Evolutionary conservation across 345 rosid species (phyloP), one percentile per base, ranked within the genome.

Genomic region (Bruguiera parviflora): DNA sequence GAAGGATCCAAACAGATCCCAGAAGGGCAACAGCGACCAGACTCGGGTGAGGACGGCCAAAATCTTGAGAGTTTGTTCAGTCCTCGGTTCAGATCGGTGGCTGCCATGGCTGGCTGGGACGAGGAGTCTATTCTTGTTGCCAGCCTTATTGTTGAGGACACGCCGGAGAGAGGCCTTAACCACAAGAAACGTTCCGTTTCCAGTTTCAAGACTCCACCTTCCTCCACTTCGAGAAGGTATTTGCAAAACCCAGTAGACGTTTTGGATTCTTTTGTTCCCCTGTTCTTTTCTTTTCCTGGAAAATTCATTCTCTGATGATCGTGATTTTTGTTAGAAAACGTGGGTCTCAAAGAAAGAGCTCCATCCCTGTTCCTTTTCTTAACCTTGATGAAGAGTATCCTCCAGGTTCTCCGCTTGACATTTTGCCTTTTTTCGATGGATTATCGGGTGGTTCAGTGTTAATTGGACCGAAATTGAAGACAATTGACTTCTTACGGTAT

Each of bases 91-190:
- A 95, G 81, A 81, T 90, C 94, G 0, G 83, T 78, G 78, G 99
- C 92, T 3, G 96, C 96, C 77, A 78, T 90, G 96, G 98, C 96
- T 18, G 99, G 99, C 21, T 95, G 99, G 99, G 98, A 95, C 59
- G 99, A 90, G 58, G 96, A 90, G 61, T 87, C 97, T 29, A 85
- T 95, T 39, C 64, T 95, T 2, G 32, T 87, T 5, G 96, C 98
- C 21, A 84, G 86, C 73, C 86, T 90, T 28, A 80, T 87, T 0
- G 96, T 92, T 0, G 98, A 92, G 5, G 99, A 95, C 80, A 90
- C 98, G 8, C 98, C 98, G 1, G 98, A 90, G 69, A 84, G 84
- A 37, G 77, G 73, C 24, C 72, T 72, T 71, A 95, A 87, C 73
- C 76, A 80, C 58, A 87, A 79, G 76, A 88, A 82, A 72, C 91